Evolutionary conservation across 2,329 filamentous ascomycete species (phyloP).

Genomic region (Penicillium hesseltinei): DNA sequence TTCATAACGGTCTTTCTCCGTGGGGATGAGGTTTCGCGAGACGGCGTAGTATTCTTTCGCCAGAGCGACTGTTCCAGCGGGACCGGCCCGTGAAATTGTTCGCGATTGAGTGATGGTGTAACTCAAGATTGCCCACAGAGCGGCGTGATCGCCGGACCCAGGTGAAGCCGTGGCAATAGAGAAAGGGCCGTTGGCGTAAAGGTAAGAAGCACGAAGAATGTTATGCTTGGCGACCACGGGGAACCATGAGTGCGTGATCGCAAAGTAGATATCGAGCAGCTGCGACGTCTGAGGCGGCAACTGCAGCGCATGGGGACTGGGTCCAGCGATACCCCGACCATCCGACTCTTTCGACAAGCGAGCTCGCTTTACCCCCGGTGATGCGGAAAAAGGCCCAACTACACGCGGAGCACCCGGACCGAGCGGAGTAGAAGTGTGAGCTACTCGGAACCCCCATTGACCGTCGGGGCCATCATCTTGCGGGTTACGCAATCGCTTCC

Average conservation of each 20-base stretch:
- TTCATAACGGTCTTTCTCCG: conserved; percentile 41
- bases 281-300: conserved; percentile 53
- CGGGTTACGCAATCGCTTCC: conserved; percentile 38
- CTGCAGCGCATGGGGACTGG: conserved; percentile 22
- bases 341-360: conserved; percentile 26
- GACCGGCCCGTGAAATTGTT: conserved; percentile 15
- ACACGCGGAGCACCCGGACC: conserved; percentile 33
- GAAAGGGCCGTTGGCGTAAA: conserved; percentile 48
- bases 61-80: conserved; percentile 21
- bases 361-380: conserved; percentile 28
- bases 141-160: conserved; percentile 44
- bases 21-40: conserved; percentile 39
- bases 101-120: conserved; percentile 40
- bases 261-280: conserved; percentile 57
- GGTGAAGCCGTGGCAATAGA: conserved; percentile 28
- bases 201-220: conserved; percentile 56
- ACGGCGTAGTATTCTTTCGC: conserved; percentile 38
- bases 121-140: conserved; percentile 45
- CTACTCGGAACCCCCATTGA: conserved; percentile 36
- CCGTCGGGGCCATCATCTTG: conserved; percentile 23
- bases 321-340: conserved; percentile 1
- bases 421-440: conserved; percentile 27
- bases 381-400: conserved; percentile 23
- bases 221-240: conserved; percentile 59
- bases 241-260: conserved; percentile 59